Conservation (phyloP, 495 filamentous ascomycete genomes). For the Bacidia gigantensis region DNA sequence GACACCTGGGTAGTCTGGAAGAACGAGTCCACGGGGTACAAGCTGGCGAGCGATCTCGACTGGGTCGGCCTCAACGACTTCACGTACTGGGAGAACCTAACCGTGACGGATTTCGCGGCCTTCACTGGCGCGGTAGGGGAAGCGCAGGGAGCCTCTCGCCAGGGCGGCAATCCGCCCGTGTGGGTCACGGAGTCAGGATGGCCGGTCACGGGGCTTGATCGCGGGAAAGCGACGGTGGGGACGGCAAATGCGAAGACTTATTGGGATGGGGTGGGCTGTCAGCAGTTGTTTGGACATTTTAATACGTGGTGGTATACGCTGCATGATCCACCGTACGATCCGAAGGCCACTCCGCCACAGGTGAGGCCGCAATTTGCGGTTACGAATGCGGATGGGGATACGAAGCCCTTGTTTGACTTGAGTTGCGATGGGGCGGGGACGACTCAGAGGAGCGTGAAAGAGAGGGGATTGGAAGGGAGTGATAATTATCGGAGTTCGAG, state of each 20-base stretch:
- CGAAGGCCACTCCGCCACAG: neutral
- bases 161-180: constrained; percentile 51
- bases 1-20: constrained; percentile 87
- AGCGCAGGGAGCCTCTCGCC: constrained; percentile 49
- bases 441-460: neutral
- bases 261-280: constrained; percentile 70
- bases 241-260: constrained; percentile 59
- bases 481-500: too few species aligned
- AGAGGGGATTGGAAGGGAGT: neutral
- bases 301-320: constrained; percentile 51
- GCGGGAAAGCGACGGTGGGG: constrained; percentile 48
- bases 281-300: constrained; percentile 37
- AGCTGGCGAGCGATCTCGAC: constrained; percentile 56
- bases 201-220: constrained; percentile 52
- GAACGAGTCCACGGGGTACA: constrained; percentile 53
- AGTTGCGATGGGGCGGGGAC: neutral
- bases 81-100: constrained; percentile 50
- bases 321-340: neutral
- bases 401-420: constrained; percentile 1
- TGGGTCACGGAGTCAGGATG: constrained; percentile 90
- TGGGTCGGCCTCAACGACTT: constrained; percentile 68
- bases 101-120: constrained; percentile 48
- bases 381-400: neutral
- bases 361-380: neutral
- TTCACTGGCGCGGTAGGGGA: constrained; percentile 48